phyloP scores from a whole-genome alignment of 106 monocot genomes.

The Ottelia alismoides region DNA sequence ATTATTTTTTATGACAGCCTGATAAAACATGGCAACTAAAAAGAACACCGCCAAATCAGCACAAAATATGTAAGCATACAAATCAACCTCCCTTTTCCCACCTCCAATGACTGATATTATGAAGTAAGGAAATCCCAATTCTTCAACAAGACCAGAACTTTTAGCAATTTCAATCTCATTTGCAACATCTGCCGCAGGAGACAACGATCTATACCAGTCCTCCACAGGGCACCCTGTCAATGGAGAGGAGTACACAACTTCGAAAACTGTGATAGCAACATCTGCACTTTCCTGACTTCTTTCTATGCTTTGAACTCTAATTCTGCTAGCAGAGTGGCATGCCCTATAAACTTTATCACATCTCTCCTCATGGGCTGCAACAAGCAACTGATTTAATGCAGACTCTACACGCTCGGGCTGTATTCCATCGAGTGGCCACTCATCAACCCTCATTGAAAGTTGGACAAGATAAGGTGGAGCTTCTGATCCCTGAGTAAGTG shows the following conservation, averaged over 20 bases:
- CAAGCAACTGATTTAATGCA: constrained; percentile 61
- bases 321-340: constrained; percentile 48
- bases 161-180: constrained; percentile 58
- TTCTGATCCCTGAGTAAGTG: constrained; percentile 84
- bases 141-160: constrained; percentile 41
- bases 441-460: constrained; percentile 69
- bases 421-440: constrained; percentile 95
- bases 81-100: constrained; percentile 79
- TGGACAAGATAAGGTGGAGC: constrained; percentile 94
- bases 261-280: constrained; percentile 79
- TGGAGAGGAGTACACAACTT: constrained; percentile 87
- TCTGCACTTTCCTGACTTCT: constrained; percentile 53
- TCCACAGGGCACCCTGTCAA: constrained; percentile 21
- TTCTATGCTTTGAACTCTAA: constrained; percentile 92
- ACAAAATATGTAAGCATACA: constrained; percentile 94
- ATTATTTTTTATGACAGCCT: constrained; percentile 89
- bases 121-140: constrained; percentile 62
- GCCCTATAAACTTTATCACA: constrained; percentile 30
- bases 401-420: constrained; percentile 91
- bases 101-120: constrained; percentile 88
- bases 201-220: constrained; percentile 63
- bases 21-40: constrained; percentile 88
- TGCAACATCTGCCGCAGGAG: constrained; percentile 84
- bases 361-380: constrained; percentile 42
- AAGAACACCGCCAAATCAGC: constrained; percentile 97